These are phyloP conservation scores for Calonectria multiphialidica DNA, from an alignment of 2,329 filamentous ascomycete species.

Conservation along the genomic window DNA sequence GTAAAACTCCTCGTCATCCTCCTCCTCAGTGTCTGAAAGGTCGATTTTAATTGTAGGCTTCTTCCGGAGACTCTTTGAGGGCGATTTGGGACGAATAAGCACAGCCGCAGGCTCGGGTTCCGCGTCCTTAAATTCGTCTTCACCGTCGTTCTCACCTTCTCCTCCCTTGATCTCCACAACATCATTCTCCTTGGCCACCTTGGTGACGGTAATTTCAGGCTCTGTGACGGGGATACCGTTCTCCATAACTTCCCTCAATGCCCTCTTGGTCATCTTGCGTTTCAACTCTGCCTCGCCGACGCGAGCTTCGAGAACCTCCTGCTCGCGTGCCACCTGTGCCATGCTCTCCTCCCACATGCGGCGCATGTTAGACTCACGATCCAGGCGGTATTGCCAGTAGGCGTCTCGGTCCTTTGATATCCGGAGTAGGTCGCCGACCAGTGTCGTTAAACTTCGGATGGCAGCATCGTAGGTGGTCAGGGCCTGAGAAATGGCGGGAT, in stretches of 20 bases:
- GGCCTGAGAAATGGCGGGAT: constrained; percentile 81
- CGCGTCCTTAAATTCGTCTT: constrained; percentile 38
- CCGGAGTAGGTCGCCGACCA: constrained; percentile 88
- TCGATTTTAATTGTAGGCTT: constrained; percentile 78
- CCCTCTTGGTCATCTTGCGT: constrained; percentile 88
- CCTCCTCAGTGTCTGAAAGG: constrained; percentile 84
- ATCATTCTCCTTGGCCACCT: constrained; percentile 17
- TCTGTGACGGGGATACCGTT: constrained; percentile 52
- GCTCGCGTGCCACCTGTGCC: constrained; percentile 94
- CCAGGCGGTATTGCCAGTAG: constrained; percentile 96
- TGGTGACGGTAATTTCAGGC: constrained; percentile 43
- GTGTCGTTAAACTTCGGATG: constrained; percentile 85
- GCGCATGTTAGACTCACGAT: constrained; percentile 90
- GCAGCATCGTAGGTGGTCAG: constrained; percentile 89
- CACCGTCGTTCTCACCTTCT: constrained; percentile 32
- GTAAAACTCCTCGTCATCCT: constrained; percentile 93
- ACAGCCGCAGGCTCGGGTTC: constrained; percentile 20
- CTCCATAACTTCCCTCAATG: constrained; percentile 86
- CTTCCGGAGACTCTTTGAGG: constrained; percentile 57
- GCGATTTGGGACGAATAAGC: constrained; percentile 50
- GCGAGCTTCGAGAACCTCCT: constrained; percentile 88
- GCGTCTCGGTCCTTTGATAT: constrained; percentile 95
- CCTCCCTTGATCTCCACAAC: background rate
- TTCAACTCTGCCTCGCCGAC: constrained; percentile 93
- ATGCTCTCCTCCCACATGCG: constrained; percentile 99